Conservation (phyloP, 1,139 yeast species). For the Protomyces arabidopsidicola region DNA sequence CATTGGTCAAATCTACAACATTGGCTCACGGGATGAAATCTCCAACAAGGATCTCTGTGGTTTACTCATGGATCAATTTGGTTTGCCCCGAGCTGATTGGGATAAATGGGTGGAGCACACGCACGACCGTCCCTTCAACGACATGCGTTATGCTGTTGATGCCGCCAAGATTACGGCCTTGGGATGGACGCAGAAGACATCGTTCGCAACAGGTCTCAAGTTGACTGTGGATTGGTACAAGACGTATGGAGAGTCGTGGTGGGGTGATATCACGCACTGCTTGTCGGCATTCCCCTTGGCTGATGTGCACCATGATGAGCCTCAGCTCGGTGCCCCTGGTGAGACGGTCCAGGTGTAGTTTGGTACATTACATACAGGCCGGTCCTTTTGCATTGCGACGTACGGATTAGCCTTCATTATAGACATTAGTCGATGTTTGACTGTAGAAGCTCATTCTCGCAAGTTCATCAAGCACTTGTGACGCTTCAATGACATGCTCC, state of each 20-base stretch:
- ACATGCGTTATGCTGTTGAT: conserved; percentile 47
- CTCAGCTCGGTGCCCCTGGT: conserved; percentile 1
- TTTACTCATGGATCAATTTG: conserved; percentile 37
- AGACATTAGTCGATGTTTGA: background rate
- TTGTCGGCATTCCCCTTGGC: conserved; percentile 37
- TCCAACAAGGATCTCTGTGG: conserved; percentile 43
- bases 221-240: conserved; percentile 42
- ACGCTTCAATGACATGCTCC: background rate
- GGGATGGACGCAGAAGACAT: conserved; percentile 50
- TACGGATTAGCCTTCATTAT: background rate
- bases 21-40: conserved; percentile 49
- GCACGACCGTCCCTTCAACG: conserved; percentile 52
- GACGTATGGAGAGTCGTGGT: conserved; percentile 37
- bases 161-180: conserved; percentile 40
- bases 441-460: no score
- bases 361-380: background rate
- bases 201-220: conserved; percentile 43
- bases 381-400: no score
- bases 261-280: conserved; percentile 37
- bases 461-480: background rate
- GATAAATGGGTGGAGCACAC: conserved; percentile 40
- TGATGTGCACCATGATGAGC: background rate
- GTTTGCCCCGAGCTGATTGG: conserved; percentile 33
- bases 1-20: conserved; percentile 46
- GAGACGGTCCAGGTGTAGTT: conserved; percentile 3